A percentile compares a stretch with the other conserved stretches of the same genome.
Conservation (phyloP, 2,329 filamentous ascomycete genomes). For the Botrytis pseudocinerea region DNA sequence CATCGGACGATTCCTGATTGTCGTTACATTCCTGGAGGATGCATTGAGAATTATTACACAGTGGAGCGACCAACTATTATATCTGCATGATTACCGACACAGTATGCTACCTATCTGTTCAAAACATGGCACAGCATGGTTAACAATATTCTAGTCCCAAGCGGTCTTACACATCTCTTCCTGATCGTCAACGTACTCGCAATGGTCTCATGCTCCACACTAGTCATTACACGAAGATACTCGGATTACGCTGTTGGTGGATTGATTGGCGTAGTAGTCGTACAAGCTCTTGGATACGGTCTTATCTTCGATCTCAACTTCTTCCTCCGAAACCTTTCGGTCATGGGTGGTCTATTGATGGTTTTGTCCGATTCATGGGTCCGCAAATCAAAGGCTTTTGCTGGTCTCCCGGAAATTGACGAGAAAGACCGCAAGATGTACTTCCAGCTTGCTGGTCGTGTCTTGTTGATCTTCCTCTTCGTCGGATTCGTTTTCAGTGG, state of each 20-base stretch:
- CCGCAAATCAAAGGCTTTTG: slow-evolving; percentile 94
- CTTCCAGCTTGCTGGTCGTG: slow-evolving; percentile 94
- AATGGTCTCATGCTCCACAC: slow-evolving; percentile 77
- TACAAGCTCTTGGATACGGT: slow-evolving; percentile 93
- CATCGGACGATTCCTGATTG: slow-evolving; percentile 95
- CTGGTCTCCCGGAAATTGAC: slow-evolving; percentile 88
- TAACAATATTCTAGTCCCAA: slow-evolving; percentile 64
- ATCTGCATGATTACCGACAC: slow-evolving; percentile 87
- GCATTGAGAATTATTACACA: slow-evolving; percentile 94
- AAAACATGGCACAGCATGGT: slow-evolving; percentile 22
- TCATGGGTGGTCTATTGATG: slow-evolving; percentile 97
- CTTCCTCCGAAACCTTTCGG: slow-evolving; percentile 97
- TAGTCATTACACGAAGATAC: slow-evolving; percentile 91
- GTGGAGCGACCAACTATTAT: slow-evolving; percentile 92
- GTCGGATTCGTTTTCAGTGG: slow-evolving; percentile 95
- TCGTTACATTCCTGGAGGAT: slow-evolving; percentile 98
- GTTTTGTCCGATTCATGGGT: slow-evolving; percentile 98
- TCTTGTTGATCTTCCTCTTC: slow-evolving; percentile 96
- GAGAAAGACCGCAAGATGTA: slow-evolving; percentile 99
- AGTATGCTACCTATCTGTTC: slow-evolving; percentile 57
- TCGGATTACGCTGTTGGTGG: slow-evolving; percentile 91
- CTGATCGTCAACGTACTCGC: slow-evolving; percentile 85
- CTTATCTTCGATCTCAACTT: slow-evolving; percentile 99
- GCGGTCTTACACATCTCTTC: slow-evolving; percentile 87
- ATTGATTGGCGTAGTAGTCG: slow-evolving; percentile 85